Evolutionary conservation across 192 early-diverging fungal species (phyloP).

Genomic region (Coemansia sp.): DNA sequence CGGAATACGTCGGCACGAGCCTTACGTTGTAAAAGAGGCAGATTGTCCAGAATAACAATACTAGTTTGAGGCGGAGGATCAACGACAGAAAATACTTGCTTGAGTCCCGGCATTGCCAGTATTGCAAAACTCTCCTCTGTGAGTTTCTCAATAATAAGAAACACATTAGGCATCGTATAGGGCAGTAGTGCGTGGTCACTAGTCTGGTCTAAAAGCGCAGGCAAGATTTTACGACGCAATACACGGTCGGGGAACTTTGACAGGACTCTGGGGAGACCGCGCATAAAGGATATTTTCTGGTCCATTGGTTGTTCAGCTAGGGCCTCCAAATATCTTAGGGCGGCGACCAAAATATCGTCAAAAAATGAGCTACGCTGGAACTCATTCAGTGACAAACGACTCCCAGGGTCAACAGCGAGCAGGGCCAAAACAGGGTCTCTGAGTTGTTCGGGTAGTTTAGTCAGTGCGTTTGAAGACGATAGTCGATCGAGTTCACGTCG

Average conservation of each 20-base stretch:
- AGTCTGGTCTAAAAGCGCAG: slow-evolving; percentile 69
- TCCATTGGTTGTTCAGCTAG: slow-evolving; percentile 79
- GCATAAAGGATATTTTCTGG: slow-evolving; percentile 80
- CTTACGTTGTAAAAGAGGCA: slow-evolving; percentile 70
- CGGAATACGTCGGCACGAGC: slow-evolving; percentile 60
- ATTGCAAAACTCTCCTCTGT: slow-evolving; percentile 64
- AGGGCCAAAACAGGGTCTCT: slow-evolving; percentile 59
- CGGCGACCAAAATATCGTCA: slow-evolving; percentile 76
- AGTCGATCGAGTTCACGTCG: slow-evolving; percentile 59
- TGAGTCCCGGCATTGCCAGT: slow-evolving; percentile 64
- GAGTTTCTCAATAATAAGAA: slow-evolving; percentile 68
- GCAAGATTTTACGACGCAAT: slow-evolving; percentile 71
- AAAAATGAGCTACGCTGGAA: slow-evolving; percentile 76
- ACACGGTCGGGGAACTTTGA: slow-evolving; percentile 73
- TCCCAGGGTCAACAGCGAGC: slow-evolving; percentile 57
- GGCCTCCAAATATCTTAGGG: slow-evolving; percentile 77
- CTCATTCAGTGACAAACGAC: slow-evolving; percentile 62
- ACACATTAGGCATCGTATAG: slow-evolving; percentile 76
- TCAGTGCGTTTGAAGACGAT: slow-evolving; percentile 21
- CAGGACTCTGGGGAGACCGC: slow-evolving; percentile 70
- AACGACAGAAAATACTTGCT: slow-evolving; percentile 17
- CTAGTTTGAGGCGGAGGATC: slow-evolving; percentile 66
- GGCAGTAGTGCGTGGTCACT: slow-evolving; percentile 76
- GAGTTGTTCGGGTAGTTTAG: slow-evolving; percentile 59
- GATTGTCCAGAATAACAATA: slow-evolving; percentile 65